Conservation (phyloP, 192 early-diverging fungal genomes). For the Anaeromyces robustus region DNA sequence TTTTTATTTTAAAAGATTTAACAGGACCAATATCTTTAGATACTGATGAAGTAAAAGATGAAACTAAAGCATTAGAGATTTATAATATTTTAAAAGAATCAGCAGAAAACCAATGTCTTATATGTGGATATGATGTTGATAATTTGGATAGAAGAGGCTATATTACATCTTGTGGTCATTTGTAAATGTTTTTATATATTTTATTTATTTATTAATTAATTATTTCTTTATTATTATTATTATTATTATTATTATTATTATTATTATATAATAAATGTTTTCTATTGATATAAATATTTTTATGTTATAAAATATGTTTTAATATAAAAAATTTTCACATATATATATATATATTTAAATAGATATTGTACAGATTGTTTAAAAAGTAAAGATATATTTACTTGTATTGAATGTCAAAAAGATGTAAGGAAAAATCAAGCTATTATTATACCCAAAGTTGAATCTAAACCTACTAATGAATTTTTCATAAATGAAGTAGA, state of each 20-base stretch:
- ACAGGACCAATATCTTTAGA: neutral
- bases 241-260: too few relatives aligned
- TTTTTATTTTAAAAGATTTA: neutral
- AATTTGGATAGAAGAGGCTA: neutral
- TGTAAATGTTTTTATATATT: too few relatives aligned
- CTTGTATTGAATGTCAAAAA: neutral
- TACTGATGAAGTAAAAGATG: neutral
- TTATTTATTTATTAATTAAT: too few relatives aligned
- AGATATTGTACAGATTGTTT: neutral
- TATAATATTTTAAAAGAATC: neutral
- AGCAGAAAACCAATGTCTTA: neutral
- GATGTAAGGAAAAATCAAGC: neutral
- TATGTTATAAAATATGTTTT: too few relatives aligned
- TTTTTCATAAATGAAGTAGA: neutral
- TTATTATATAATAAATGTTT: too few relatives aligned
- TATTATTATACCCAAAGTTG: neutral
- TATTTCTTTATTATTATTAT: too few relatives aligned
- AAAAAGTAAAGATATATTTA: neutral
- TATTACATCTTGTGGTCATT: neutral
- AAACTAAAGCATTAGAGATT: neutral
- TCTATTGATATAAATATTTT: too few relatives aligned
- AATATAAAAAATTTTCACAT: too few relatives aligned
- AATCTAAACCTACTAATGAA: neutral
- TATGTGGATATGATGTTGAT: neutral
- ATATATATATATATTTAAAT: too few relatives aligned